Evolutionary conservation across 2,329 filamentous ascomycete genomes (phyloP).

Genomic region (Teratosphaeria viscida): DNA sequence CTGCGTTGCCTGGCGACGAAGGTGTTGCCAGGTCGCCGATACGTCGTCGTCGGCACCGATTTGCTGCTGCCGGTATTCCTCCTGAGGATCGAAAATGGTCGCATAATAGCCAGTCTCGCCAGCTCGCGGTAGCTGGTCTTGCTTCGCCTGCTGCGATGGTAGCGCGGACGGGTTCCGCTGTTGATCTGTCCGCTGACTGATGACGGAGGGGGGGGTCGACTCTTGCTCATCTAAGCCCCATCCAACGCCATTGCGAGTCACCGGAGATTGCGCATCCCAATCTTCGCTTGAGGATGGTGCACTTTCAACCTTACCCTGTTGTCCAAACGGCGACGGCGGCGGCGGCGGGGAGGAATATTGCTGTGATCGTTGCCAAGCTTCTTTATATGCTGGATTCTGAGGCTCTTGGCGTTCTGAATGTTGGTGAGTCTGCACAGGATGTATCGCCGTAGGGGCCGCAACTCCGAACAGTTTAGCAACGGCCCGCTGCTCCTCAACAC

Average conservation of each 20-base stretch:
- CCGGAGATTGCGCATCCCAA: neutral
- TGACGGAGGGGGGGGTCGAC: neutral
- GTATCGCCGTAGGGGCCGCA: neutral
- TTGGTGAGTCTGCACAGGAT: neutral
- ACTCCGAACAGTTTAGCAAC: neutral
- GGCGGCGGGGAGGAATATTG: neutral
- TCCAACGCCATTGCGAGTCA: neutral
- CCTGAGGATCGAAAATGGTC: slow-evolving; percentile 11
- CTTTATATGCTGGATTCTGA: neutral
- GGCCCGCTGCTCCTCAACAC: neutral
- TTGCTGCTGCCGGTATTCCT: slow-evolving; percentile 3
- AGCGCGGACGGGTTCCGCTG: neutral
- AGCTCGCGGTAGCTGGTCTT: neutral
- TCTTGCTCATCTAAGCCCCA: neutral
- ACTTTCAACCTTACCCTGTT: neutral
- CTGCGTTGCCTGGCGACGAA: slow-evolving; percentile 9
- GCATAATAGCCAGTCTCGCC: slow-evolving; percentile 11
- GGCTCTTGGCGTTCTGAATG: neutral
- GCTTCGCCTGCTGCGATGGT: neutral
- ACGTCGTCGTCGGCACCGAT: slow-evolving; percentile 6
- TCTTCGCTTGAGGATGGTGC: neutral
- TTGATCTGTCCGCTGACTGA: neutral
- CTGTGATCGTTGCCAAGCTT: neutral
- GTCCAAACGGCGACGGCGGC: neutral
- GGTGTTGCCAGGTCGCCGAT: slow-evolving; percentile 17